Evolutionary conservation across 208 protist species (phyloP), one percentile per base, ranked within the genome.

Genomic region (Trypanosomatidae sp.): DNA sequence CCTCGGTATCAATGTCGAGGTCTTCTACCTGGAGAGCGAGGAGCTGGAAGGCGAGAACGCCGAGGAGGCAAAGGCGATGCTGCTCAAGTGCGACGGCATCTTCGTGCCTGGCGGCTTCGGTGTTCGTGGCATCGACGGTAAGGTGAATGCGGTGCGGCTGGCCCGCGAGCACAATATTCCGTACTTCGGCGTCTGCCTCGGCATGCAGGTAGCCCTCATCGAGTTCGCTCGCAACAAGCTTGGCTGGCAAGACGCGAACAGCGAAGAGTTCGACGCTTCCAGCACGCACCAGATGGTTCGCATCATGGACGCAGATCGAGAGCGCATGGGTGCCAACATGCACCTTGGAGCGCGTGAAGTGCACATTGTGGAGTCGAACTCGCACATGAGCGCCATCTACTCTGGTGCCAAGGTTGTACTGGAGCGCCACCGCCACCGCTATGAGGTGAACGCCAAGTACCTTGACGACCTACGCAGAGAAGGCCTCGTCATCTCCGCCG

Each of bases 51-150:
- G 88, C 39, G 62, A 70, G 19, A 86, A 90, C 72, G 82, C 81
- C 7, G 83, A 86, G 68, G 86, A 95, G 78, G 89, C 86, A 12
- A 83, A 86, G 80, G 71, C 84, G 79, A 81, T 78, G 68, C 72
- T 96, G 47, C 74, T 95, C n/a, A 70, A 74, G 59, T 95, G 89
- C 66, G 89, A 99, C 74, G 99, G 99, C 71, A 95, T 99, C 53
- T 93, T 99, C 47, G 97, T 99, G 3, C 98, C 99, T 17, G 99
- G 99, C 69, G 99, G 99, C 46, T 99, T 99, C 87, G 99, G 99
- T 49, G 83, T 91, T 36, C 93, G 99, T 52, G 99, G 99, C 59
- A 91, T 99, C 28, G 94, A 99, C 66, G 99, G 98, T 58, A 99
- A 99, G 88, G 95, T 99, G 56, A 49, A 73, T 2, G 98, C 99